These are phyloP conservation scores for Diplocarpon rosae DNA, from an alignment of 2,329 filamentous ascomycete genomes.

Conservation along the genomic window DNA sequence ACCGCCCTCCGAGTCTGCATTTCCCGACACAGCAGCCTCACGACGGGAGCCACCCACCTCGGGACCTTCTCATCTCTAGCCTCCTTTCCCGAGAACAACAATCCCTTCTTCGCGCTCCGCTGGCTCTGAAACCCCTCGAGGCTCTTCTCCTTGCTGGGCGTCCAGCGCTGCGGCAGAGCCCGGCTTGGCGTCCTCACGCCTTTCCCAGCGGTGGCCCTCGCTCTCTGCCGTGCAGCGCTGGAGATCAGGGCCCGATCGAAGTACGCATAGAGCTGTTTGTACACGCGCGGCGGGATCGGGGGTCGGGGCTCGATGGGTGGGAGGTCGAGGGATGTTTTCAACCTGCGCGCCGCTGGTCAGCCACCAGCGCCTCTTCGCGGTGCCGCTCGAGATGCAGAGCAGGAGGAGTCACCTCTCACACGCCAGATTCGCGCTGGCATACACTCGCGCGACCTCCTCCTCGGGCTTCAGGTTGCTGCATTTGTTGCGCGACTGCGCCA, in stretches of 20 bases:
- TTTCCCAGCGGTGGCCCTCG: neutral
- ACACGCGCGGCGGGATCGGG: conserved; percentile 68
- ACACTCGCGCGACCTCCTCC: conserved; percentile 76
- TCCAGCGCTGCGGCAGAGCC: conserved; percentile 23
- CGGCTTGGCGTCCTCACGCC: neutral
- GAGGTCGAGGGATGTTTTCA: conserved; percentile 66
- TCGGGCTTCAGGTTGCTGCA: conserved; percentile 71
- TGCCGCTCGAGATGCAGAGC: neutral
- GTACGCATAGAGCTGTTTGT: conserved; percentile 73
- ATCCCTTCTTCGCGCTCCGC: conserved; percentile 21
- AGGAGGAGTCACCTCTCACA: conserved; percentile 57
- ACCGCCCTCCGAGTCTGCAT: conserved; percentile 50
- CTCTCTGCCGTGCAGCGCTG: conserved; percentile 21
- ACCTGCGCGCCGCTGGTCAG: conserved; percentile 34
- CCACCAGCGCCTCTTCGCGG: too few relatives aligned
- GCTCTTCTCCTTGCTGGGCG: conserved; percentile 37
- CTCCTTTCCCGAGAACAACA: conserved; percentile 13
- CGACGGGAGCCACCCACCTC: conserved; percentile 58
- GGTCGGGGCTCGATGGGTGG: conserved; percentile 66
- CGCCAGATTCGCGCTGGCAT: conserved; percentile 80
- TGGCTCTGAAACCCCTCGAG: conserved; percentile 29
- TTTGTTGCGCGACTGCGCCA: conserved; percentile 69
- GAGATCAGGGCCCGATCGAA: conserved; percentile 60
- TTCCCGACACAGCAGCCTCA: conserved; percentile 53
- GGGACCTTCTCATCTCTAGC: conserved; percentile 31